phyloP scores from a whole-genome alignment of 371 early-diverging fungal genomes.

The Cokeromyces recurvatus region DNA sequence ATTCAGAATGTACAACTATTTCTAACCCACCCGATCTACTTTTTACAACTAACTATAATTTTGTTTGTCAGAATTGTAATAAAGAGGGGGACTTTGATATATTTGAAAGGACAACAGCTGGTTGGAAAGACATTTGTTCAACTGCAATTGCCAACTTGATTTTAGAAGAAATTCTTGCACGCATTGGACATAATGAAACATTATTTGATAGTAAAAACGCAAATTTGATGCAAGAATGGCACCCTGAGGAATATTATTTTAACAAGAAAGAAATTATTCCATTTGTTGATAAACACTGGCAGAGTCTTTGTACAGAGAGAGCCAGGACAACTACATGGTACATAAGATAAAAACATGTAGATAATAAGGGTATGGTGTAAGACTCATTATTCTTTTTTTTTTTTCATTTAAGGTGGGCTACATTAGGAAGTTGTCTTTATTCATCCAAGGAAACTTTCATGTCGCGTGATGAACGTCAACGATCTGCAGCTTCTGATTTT shows the following conservation, averaged over 20 bases:
- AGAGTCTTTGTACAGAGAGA: conserved; percentile 63
- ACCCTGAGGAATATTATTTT: conserved; percentile 56
- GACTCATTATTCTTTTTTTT: too few relatives aligned
- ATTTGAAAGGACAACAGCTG: conserved; percentile 61
- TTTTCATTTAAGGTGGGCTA: conserved; percentile 50
- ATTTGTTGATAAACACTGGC: conserved; percentile 67
- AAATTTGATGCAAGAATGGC: conserved; percentile 45
- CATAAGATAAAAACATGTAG: too few relatives aligned
- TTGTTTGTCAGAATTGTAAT: conserved; percentile 45
- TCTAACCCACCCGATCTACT: conserved; percentile 49
- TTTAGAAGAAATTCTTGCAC: conserved; percentile 45
- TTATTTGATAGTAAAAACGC: conserved; percentile 49
- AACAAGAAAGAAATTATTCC: conserved; percentile 67
- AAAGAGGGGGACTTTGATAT: conserved; percentile 33
- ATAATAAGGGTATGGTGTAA: too few relatives aligned
- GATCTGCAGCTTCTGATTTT: conserved; percentile 66
- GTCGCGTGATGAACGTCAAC: conserved; percentile 55
- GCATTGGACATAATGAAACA: conserved; percentile 17
- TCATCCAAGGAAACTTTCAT: conserved; percentile 60
- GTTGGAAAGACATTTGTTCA: conserved; percentile 70
- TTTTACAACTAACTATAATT: conserved; percentile 63
- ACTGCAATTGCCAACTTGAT: conserved; percentile 64
- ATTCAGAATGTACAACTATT: conserved; percentile 53
- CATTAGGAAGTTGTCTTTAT: conserved; percentile 61
- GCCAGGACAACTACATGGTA: conserved; percentile 63